Percentiles rank a stretch among this genome's conserved stretches.
Evolutionary conservation across 2,329 filamentous ascomycete genomes (phyloP).

Genomic region (Clonostachys chloroleuca): DNA sequence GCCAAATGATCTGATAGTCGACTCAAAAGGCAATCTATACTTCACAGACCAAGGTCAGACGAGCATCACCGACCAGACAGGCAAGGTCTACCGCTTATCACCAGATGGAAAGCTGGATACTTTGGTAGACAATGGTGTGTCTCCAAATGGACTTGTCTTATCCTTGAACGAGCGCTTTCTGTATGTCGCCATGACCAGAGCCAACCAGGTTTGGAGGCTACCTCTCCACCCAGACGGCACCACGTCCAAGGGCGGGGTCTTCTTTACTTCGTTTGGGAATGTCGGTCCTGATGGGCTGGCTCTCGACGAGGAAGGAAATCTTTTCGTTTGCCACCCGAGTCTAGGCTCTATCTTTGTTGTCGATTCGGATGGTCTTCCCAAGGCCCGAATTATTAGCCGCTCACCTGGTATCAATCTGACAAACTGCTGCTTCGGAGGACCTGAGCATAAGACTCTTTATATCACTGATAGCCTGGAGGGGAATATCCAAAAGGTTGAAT

Average conservation of each 20-base stretch:
- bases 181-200: conserved; percentile 31
- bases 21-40: conserved; percentile 28
- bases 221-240: conserved; percentile 30
- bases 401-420: conserved; percentile 25
- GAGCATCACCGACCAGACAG: conserved; percentile 32
- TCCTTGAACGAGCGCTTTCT: conserved; percentile 30
- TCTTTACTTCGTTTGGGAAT: conserved; percentile 34
- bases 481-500: conserved; percentile 22
- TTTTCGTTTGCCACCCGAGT: conserved; percentile 28
- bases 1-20: conserved; percentile 32
- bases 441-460: conserved; percentile 26
- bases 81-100: conserved; percentile 27
- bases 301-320: conserved; percentile 28
- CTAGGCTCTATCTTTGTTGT: conserved; percentile 29
- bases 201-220: conserved; percentile 33
- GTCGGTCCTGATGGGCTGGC: conserved; percentile 30
- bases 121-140: conserved; percentile 27
- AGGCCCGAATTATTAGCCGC: conserved; percentile 24
- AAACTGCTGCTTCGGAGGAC: conserved; percentile 33
- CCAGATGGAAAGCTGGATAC: conserved; percentile 27
- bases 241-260: conserved; percentile 28
- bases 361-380: conserved; percentile 26
- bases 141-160: conserved; percentile 30
- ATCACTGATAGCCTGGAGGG: conserved; percentile 34
- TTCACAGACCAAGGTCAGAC: conserved; percentile 40